phyloP scores from a whole-genome alignment of 805 yeast species.

The Starmera caribaea region DNA sequence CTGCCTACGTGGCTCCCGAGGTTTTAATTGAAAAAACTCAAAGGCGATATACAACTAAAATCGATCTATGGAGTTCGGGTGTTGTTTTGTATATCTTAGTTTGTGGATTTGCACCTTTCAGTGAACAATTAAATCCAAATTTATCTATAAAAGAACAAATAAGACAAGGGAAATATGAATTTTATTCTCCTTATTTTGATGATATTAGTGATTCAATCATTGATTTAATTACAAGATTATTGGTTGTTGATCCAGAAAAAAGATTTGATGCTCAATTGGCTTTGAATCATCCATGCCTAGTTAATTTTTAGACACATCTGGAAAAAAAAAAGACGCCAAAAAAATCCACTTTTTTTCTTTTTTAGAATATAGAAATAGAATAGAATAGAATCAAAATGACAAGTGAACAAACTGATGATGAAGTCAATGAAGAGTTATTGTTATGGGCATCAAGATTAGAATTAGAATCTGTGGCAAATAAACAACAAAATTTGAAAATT shows the following conservation, averaged over 20 bases:
- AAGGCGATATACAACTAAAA: slow-evolving; percentile 56
- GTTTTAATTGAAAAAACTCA: slow-evolving; percentile 38
- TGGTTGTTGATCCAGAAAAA: slow-evolving; percentile 54
- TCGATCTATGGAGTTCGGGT: slow-evolving; percentile 79
- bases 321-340: slow-evolving; percentile 1
- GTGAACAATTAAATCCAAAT: slow-evolving; percentile 76
- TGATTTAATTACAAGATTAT: slow-evolving; percentile 52
- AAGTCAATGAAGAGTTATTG: slow-evolving; percentile 25
- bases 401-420: slow-evolving; percentile 8
- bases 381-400: too few species aligned
- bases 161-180: slow-evolving; percentile 54
- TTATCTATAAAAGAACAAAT: slow-evolving; percentile 63
- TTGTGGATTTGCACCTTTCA: slow-evolving; percentile 81
- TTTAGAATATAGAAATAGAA: background rate
- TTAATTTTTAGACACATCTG: slow-evolving; percentile 21
- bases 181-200: slow-evolving; percentile 77
- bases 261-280: slow-evolving; percentile 81
- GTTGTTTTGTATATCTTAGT: slow-evolving; percentile 69
- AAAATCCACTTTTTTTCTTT: background rate
- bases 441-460: slow-evolving; percentile 44
- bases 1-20: slow-evolving; percentile 84
- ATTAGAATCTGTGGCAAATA: slow-evolving; percentile 34
- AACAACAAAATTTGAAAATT: slow-evolving; percentile 13
- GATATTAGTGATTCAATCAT: slow-evolving; percentile 53
- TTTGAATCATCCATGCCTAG: slow-evolving; percentile 76